A percentile compares a stretch with the other conserved stretches of the same genome.
phyloP scores from a whole-genome alignment of 2,329 filamentous ascomycete genomes.

The Nannizzia gypsea region DNA sequence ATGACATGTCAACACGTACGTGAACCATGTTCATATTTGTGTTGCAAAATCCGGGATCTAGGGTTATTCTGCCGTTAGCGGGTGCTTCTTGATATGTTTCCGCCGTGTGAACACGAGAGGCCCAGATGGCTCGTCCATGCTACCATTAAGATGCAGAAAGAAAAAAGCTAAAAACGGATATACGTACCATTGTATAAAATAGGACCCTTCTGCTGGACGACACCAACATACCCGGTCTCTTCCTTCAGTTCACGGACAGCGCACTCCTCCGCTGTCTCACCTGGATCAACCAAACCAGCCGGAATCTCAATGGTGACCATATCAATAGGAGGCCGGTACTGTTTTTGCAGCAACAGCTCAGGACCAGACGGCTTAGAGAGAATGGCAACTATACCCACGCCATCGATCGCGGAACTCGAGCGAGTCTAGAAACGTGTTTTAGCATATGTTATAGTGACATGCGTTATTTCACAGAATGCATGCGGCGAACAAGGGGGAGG shows the following conservation, averaged over 20 bases:
- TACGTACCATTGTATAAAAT: constrained; percentile 36
- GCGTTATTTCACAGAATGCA: not conserved
- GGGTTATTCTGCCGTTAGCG: not conserved
- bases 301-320: constrained; percentile 50
- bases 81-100: not conserved
- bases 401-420: constrained; percentile 41
- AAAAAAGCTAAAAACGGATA: not conserved
- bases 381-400: constrained; percentile 50
- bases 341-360: constrained; percentile 43
- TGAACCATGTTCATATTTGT: constrained; percentile 50
- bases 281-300: constrained; percentile 47
- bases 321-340: constrained; percentile 49
- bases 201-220: constrained; percentile 30
- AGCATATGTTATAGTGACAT: not conserved
- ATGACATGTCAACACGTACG: constrained; percentile 56
- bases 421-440: constrained; percentile 25
- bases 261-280: constrained; percentile 45
- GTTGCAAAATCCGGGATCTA: constrained; percentile 41
- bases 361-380: constrained; percentile 42
- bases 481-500: too few relatives aligned
- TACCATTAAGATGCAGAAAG: not conserved
- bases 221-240: constrained; percentile 51
- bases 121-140: too few relatives aligned
- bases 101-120: too few relatives aligned
- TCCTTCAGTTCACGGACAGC: constrained; percentile 49